These are phyloP conservation scores for Peronospora tabacina DNA, from an alignment of 352 stramenopile genomes.

Conservation along the genomic window DNA sequence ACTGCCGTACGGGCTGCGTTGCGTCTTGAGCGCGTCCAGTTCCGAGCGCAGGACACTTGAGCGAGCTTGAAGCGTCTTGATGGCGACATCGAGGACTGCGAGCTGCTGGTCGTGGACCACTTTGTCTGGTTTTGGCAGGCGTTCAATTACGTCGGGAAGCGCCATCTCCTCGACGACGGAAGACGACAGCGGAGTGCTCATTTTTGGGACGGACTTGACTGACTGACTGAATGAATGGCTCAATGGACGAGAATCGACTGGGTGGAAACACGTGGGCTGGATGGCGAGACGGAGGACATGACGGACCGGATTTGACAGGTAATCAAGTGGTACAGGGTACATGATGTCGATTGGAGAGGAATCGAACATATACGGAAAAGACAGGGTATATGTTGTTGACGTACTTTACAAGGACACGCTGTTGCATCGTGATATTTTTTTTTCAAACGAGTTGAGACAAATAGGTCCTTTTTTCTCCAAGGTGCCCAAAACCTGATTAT, in stretches of 20 bases:
- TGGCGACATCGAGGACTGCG: conserved; percentile 75
- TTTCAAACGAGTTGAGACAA: no score
- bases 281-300: no score
- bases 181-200: not conserved
- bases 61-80: conserved; percentile 89
- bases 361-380: no score
- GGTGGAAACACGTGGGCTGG: no score
- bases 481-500: not conserved
- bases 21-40: conserved; percentile 78
- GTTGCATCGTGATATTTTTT: no score
- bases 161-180: conserved; percentile 30
- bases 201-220: no score
- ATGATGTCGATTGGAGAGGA: no score
- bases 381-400: no score
- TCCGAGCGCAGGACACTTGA: conserved; percentile 59
- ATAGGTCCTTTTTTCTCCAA: not conserved
- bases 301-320: no score
- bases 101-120: conserved; percentile 85
- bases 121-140: conserved; percentile 84
- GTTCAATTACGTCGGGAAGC: conserved; percentile 74
- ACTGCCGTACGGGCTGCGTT: conserved; percentile 73
- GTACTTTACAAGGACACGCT: no score
- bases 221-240: no score
- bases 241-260: not conserved
- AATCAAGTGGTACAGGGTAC: no score